Base-by-base conservation (phyloP, 352 stramenopile genomes). In the Pythium aristosporum region DNA sequence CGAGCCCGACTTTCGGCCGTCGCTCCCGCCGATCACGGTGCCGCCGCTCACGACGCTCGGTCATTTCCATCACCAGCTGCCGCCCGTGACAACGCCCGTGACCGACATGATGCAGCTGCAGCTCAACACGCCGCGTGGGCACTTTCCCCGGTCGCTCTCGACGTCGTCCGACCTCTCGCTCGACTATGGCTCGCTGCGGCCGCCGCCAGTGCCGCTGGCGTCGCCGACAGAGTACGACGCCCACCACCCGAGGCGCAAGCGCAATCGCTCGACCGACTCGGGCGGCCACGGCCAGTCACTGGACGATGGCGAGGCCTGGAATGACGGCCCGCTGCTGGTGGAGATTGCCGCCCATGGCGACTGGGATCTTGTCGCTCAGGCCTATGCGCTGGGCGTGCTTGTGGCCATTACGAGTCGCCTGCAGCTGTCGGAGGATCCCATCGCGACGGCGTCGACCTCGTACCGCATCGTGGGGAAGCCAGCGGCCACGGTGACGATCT, bases 101-200 rank as follows among this genome's bases (percentile, higher is more conserved):
- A 77, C 77, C 15, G 80, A 80, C 43, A 89, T 91, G 80, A 91
- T 89, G 80, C 76, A 88, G 57, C 71, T 91, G 32, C 75, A 76
- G 21, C 70, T 91, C 21, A 76, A 83, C 54, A 87, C 57, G 21
- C 77, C 71, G 13, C 75, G 69, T 13, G 65, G 48, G 6, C 63
- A 68, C n/a, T 47, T 23, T 20, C 11, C 54, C 11, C 2, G 47
- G 15, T 66, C 25, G 25, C 25, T 28, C 25, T 28, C 25, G 25
- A 4, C 34, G 42, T 50, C 43, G 52, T 23, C 49, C 48, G 49
- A 65, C 11, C 44, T 53, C 23, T 11, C 21, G 21, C 3, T 16
- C 36, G 36, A 42, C 36, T 11, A 7, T 42, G 36, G 9, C 15
- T 42, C 42, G 15, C 37, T 60, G 21, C 53, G 53, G 28, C 53